Base-by-base conservation (phyloP, 129 eudicot genomes). In the Erigeron canadensis region DNA sequence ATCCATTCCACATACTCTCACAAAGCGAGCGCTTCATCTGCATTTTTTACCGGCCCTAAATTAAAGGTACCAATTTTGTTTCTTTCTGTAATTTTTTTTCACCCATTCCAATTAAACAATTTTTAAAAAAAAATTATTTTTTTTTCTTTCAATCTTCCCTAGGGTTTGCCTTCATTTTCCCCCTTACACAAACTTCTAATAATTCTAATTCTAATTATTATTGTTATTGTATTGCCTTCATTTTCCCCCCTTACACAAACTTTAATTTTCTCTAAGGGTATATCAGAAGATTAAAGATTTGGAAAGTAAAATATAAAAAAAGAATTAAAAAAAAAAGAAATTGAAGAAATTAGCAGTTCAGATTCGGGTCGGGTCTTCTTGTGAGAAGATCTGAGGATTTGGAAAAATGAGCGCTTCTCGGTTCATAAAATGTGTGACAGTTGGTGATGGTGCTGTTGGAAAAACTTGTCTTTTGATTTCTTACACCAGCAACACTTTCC, bases 401-500 rank as follows among this genome's bases (percentile, higher is more conserved):
- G 55, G 50, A 56, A 81, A 39, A 42, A 93, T 93, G 98, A 89
- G 98, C 76, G 98, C 98, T 71, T 89, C 98, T 1, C 85, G 96
- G 84, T 92, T 92, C 81, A 87, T 93, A 44, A 89, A 93, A 78
- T 94, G 98, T 54, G 98, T 94, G 60, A 94, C 98, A 8, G 98
- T 89, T 10, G 98, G 98, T 28, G 96, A 94, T 78, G 98, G 98
- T 28, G 98, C 98, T 39, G 98, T 94, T 17, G 98, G 98, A 10
- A 93, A 93, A 79, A 93, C 98, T 16, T 93, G 96, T 75, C 90
- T 93, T 79, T 83, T 93, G 87, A 93, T 93, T 83, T 93, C 98
- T 57, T 92, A 92, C 86, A 92, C 98, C 88, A 92, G 98, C 84
- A 93, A 93, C 84, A 93, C 98, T 78, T 93, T 94, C 76, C 98